Evolutionary conservation across 2,329 filamentous ascomycete genomes (phyloP).

Genomic region (Westerdykella ornata): DNA sequence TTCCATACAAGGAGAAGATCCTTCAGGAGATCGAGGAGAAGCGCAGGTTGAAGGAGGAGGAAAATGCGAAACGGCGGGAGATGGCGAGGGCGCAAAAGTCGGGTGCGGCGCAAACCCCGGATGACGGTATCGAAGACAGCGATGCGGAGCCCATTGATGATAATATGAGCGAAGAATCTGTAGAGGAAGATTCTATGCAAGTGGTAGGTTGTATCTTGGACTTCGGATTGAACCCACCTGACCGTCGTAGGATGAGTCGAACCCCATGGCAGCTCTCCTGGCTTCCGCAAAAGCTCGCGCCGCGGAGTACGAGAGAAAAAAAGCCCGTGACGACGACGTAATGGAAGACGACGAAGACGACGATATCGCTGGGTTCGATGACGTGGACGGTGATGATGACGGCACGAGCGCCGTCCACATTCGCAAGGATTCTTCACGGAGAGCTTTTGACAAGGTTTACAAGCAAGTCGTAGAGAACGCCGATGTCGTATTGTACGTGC

Average conservation of each 20-base stretch:
- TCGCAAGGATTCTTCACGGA: constrained; percentile 61
- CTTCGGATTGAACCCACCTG: constrained; percentile 6
- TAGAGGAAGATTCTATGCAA: constrained; percentile 53
- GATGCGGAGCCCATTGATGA: constrained; percentile 50
- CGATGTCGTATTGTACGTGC: constrained; percentile 86
- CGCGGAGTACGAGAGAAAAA: constrained; percentile 62
- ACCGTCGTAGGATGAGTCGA: constrained; percentile 53
- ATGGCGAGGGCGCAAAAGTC: constrained; percentile 50
- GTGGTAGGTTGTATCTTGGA: constrained; percentile 33
- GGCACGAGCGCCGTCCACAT: constrained; percentile 19
- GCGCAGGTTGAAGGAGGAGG: constrained; percentile 72
- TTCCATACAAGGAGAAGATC: constrained; percentile 95
- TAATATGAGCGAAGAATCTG: constrained; percentile 45
- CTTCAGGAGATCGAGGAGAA: constrained; percentile 91
- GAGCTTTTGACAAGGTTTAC: constrained; percentile 92
- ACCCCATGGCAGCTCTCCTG: constrained; percentile 87
- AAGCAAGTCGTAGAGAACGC: constrained; percentile 85
- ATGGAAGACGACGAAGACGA: constrained; percentile 53
- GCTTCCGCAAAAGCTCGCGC: constrained; percentile 77
- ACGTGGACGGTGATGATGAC: constrained; percentile 44
- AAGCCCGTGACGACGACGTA: constrained; percentile 54
- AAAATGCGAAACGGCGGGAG: constrained; percentile 60
- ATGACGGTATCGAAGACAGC: constrained; percentile 29
- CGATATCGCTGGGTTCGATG: constrained; percentile 43
- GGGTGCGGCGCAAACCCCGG: constrained; percentile 31